Base-by-base conservation (phyloP, 1,284 basidiomycete species). In the Pascua sp. region DNA sequence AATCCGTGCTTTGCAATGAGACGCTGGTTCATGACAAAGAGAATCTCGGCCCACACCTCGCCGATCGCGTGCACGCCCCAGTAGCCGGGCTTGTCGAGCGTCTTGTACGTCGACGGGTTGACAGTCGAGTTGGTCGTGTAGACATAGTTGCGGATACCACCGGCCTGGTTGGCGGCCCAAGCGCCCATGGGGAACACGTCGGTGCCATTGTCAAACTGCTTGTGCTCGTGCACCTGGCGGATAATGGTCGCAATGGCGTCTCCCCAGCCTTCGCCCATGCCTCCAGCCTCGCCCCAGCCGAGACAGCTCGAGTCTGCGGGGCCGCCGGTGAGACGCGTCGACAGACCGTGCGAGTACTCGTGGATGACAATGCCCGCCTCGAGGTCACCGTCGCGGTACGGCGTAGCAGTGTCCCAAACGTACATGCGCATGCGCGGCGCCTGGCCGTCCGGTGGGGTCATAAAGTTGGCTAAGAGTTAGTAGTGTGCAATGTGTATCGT, bases 381-480 rank as follows among this genome's bases (percentile, higher is more conserved):
- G 55, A 97, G 82, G 69, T 96, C 93, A 46, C 95, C 94, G 69
- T 98, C 94, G 32, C 93, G 82, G 81, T 88, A 95, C 1, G 94
- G 93, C 18, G 84, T 81, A 10, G 86, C 87, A 1, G 89, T 91
- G 78, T 90, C 89, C 94, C 94, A 97, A 47, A 93, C 80, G 80
- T 95, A 97, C 95, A 97, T 97, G 66, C 94, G 84, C 89, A 94
- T 93, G 58, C 90, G 86, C 10, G 90, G 90, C 67, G 87, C 86
- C 79, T 86, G 84, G 46, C 81, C 81, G 60, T 78, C 76, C 2
- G 76, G 76, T 15, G 75, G 76, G n/a, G 81, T 83, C 68, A 80
- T 79, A 59, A 83, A 83, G 75, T 83, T 82, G 63, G 80, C 24
- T 32, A 32, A 3, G 24, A 32, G 24, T 32, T 32, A 32, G 24